These are phyloP conservation scores for Lasiodiplodia hormozganensis DNA, from an alignment of 2,329 filamentous ascomycete species.

Conservation along the genomic window DNA sequence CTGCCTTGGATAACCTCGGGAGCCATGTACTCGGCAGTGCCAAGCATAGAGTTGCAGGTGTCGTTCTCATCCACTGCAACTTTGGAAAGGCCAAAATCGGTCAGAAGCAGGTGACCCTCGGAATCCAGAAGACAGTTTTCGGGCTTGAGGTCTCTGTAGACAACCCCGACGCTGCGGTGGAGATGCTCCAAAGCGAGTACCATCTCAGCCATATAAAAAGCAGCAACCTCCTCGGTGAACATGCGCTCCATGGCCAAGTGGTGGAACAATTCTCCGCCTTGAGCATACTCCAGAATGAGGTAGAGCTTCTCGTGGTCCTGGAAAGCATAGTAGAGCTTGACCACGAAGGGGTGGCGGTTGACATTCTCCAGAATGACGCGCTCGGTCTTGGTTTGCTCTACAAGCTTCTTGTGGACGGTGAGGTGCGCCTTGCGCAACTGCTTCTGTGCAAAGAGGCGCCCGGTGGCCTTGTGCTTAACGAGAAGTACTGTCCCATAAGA, in stretches of 20 bases:
- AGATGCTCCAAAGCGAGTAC: slow-evolving; percentile 92
- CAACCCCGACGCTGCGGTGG: slow-evolving; percentile 88
- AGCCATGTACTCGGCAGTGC: slow-evolving; percentile 98
- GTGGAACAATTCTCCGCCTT: slow-evolving; percentile 96
- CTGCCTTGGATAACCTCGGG: slow-evolving; percentile 90
- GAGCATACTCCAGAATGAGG: slow-evolving; percentile 94
- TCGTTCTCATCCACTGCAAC: slow-evolving; percentile 78
- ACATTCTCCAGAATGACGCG: slow-evolving; percentile 93
- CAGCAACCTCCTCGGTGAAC: slow-evolving; percentile 87
- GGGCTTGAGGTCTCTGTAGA: slow-evolving; percentile 96
- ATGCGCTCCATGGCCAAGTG: slow-evolving; percentile 93
- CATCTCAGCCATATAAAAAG: slow-evolving; percentile 99
- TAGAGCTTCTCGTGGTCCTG: slow-evolving; percentile 98
- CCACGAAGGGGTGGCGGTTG: slow-evolving; percentile 95
- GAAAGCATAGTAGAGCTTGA: slow-evolving; percentile 98
- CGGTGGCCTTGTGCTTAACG: slow-evolving; percentile 87
- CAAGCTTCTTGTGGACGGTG: slow-evolving; percentile 91
- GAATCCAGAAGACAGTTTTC: slow-evolving; percentile 95
- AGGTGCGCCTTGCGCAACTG: slow-evolving; percentile 97
- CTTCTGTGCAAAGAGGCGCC: slow-evolving; percentile 94
- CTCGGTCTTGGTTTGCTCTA: slow-evolving; percentile 98
- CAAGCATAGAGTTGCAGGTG: slow-evolving; percentile 86
- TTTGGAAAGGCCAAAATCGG: slow-evolving; percentile 96
- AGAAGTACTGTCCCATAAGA: slow-evolving; percentile 94
- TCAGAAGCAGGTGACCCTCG: slow-evolving; percentile 90